Evolutionary conservation across 495 filamentous ascomycete species (phyloP), one percentile per base, ranked within the genome.

Genomic region (Neurospora cerealis): DNA sequence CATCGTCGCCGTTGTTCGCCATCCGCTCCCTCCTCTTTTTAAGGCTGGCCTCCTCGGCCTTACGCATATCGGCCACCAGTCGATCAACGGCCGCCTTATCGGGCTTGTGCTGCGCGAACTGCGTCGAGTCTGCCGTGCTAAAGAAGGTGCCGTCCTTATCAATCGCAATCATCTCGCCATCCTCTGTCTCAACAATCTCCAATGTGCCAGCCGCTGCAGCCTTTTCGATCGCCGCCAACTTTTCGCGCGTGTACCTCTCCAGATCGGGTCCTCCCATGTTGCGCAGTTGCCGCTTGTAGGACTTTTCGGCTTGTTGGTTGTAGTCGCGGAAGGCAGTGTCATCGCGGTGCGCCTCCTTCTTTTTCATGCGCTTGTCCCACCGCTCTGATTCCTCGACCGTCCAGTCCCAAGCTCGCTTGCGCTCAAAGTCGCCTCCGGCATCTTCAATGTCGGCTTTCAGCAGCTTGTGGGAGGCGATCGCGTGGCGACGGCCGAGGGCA

Each of bases 401-500:
- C 94, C 95, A 98, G 82, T 98, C 96, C 96, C 96, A 98, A 1
- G 95, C 95, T 38, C 96, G 90, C 84, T 98, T 98, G 73, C 96
- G 92, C 83, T 99, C 96, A 78, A 98, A 99, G 81, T 98, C 95
- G 75, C 93, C 93, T 13, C 95, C 95, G 0, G 86, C 85, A 15
- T 92, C 93, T 80, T 93, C 92, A 2, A 91, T 90, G 75, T 97
- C 94, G 17, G 95, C 93, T 83, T 97, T 97, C 40, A 97, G 88
- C 6, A 99, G 90, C 74, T 98, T 98, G 81, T 97, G 93, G 34
- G 92, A 92, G 17, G 95, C 95, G 72, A 94, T 89, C 38, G 93
- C 94, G 76, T 92, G 90, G 77, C 93, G 94, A 72, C 93, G 92
- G 71, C 89, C 88, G 36, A 98, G 81, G 0, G 91, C 87, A 7